Percentiles rank a stretch among this genome's conserved stretches.
phyloP scores from a whole-genome alignment of 169 alveolate species.

The Eimeria tenella region DNA sequence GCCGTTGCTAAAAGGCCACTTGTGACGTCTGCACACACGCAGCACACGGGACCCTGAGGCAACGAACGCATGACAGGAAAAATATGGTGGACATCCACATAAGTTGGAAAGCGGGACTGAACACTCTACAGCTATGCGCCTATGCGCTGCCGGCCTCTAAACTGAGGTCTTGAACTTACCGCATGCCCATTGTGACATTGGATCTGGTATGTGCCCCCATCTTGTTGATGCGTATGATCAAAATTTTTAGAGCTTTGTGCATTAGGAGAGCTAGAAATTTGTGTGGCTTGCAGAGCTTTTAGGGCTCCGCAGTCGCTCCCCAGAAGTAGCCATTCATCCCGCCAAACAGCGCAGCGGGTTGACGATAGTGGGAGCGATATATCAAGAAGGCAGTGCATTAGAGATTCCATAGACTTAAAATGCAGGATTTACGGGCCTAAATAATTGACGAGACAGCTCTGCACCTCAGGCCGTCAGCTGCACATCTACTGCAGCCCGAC shows the following conservation, averaged over 20 bases:
- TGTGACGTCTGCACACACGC: constrained; percentile 47
- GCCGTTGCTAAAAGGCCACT: constrained; percentile 36
- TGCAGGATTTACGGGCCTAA: too few species aligned
- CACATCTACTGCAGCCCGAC: too few species aligned
- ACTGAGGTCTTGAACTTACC: not conserved
- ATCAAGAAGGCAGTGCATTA: not conserved
- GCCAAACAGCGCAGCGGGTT: constrained; percentile 55
- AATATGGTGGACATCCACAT: not conserved
- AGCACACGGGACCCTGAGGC: constrained; percentile 70
- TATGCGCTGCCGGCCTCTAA: not conserved
- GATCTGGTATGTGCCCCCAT: not conserved
- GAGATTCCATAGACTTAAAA: too few species aligned
- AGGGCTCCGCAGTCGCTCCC: constrained; percentile 52
- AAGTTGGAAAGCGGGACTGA: not conserved
- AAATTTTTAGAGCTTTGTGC: not conserved
- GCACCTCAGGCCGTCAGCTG: too few species aligned
- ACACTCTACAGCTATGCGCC: not conserved
- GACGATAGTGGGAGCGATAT: constrained; percentile 27
- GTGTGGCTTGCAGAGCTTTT: constrained; percentile 6
- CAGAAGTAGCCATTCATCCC: constrained; percentile 35
- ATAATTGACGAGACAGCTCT: too few species aligned
- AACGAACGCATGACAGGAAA: constrained; percentile 35
- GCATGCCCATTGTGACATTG: constrained; percentile 30
- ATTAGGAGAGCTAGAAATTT: constrained; percentile 3
- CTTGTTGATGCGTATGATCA: not conserved